Conservation (phyloP, 371 early-diverging fungal species). For the Zopfochytrium polystomum region DNA sequence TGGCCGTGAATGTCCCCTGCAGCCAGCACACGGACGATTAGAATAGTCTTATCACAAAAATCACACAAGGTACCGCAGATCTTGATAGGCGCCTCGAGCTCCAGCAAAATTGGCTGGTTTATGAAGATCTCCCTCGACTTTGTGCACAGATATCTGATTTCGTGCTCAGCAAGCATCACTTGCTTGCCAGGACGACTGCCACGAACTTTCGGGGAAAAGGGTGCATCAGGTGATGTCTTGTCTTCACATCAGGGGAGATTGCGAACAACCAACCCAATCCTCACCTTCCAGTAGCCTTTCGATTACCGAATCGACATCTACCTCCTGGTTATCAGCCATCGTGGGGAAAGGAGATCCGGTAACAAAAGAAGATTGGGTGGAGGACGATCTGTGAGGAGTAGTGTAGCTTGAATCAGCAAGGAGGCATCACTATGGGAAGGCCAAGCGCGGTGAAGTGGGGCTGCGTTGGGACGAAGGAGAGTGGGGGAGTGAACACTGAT, state of each 20-base stretch:
- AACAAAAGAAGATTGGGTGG: not conserved
- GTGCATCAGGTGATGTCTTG: too few species aligned
- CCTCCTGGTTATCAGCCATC: constrained; percentile 39
- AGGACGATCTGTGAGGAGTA: not conserved
- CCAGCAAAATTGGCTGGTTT: constrained; percentile 86
- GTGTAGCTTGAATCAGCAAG: too few species aligned
- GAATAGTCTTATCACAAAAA: not conserved
- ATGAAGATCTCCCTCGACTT: constrained; percentile 86
- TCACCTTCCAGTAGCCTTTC: constrained; percentile 88
- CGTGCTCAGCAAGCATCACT: constrained; percentile 65
- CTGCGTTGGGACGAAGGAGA: too few species aligned
- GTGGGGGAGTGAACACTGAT: too few species aligned
- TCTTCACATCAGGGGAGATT: too few species aligned
- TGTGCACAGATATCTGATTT: constrained; percentile 75
- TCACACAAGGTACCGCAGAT: constrained; percentile 66
- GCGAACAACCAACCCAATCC: too few species aligned
- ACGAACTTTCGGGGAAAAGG: constrained; percentile 60
- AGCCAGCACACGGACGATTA: not conserved
- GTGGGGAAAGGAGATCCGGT: not conserved
- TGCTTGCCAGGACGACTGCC: constrained; percentile 89
- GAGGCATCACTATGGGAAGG: too few species aligned
- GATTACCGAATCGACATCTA: constrained; percentile 85
- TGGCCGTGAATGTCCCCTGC: constrained; percentile 77
- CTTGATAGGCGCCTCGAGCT: constrained; percentile 92
- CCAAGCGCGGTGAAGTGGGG: too few species aligned